Conservation (phyloP, 768 basidiomycete genomes). For the Boletales sp. region DNA sequence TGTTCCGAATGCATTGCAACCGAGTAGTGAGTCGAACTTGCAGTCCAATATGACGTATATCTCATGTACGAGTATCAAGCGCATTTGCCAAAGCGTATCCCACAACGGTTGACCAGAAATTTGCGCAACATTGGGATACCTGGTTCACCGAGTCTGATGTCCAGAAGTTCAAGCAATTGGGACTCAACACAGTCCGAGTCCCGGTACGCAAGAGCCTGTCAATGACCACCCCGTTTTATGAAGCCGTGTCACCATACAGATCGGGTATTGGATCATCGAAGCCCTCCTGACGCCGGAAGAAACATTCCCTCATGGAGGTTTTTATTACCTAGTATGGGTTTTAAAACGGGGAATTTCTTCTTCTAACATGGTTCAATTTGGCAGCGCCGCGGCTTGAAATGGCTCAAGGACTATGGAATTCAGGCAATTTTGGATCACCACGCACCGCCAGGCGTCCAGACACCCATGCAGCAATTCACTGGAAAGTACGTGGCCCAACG, state of each 20-base stretch:
- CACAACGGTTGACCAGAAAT: constrained; percentile 50
- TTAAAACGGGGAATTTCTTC: neutral
- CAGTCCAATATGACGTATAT: neutral
- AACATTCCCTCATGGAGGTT: constrained; percentile 67
- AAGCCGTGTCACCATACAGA: constrained; percentile 35
- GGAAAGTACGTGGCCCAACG: constrained; percentile 45
- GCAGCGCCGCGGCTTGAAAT: constrained; percentile 60
- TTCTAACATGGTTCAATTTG: neutral
- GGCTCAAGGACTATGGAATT: constrained; percentile 62
- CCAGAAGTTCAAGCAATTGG: constrained; percentile 43
- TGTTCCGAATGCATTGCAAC: constrained; percentile 62
- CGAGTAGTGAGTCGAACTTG: constrained; percentile 52
- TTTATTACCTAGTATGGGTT: constrained; percentile 53
- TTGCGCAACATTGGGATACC: constrained; percentile 64
- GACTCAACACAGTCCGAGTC: constrained; percentile 75
- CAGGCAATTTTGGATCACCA: constrained; percentile 67
- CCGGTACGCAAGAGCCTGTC: constrained; percentile 49
- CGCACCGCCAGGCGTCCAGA: constrained; percentile 67
- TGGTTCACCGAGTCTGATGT: constrained; percentile 74
- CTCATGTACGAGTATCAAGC: constrained; percentile 31
- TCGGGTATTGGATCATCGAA: constrained; percentile 84
- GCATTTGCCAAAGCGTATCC: constrained; percentile 60
- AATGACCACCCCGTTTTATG: neutral
- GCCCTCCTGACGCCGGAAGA: constrained; percentile 58
- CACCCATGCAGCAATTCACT: constrained; percentile 59